A percentile compares a stretch with the other conserved stretches of the same genome.
Conservation (phyloP, 2,329 filamentous ascomycete genomes). For the Diaporthe citrichinensis region DNA sequence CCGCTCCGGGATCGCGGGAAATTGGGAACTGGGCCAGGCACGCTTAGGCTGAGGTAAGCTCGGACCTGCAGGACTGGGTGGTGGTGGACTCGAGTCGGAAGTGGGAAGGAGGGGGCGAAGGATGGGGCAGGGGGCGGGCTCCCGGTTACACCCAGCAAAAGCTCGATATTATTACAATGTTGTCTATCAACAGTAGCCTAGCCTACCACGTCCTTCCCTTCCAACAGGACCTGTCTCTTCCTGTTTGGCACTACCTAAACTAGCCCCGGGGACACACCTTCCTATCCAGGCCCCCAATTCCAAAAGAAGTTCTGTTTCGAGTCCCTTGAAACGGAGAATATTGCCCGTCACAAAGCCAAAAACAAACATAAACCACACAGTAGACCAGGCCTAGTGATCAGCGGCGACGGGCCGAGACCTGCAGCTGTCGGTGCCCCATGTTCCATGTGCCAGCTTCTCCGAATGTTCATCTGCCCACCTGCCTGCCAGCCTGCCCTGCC, state of each 20-base stretch:
- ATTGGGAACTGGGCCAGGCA: background rate
- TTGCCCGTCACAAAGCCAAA: background rate
- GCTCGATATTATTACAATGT: background rate
- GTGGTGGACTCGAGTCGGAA: background rate
- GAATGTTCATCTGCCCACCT: slow-evolving; percentile 16
- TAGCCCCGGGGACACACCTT: background rate
- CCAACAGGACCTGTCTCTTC: slow-evolving; percentile 9
- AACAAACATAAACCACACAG: background rate
- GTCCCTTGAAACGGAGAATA: slow-evolving; percentile 31
- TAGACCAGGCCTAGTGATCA: slow-evolving; percentile 14
- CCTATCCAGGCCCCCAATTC: background rate
- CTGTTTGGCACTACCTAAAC: background rate
- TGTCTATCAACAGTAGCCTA: background rate
- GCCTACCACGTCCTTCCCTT: slow-evolving; percentile 17
- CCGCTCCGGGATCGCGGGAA: slow-evolving; percentile 6
- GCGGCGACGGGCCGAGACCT: slow-evolving; percentile 29
- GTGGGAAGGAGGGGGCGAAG: background rate
- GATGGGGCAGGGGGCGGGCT: background rate
- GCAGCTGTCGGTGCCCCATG: slow-evolving; percentile 9
- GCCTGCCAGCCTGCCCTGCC: background rate
- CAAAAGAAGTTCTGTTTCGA: slow-evolving; percentile 14
- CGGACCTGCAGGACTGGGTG: background rate
- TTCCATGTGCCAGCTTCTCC: slow-evolving; percentile 13
- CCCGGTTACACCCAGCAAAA: background rate
- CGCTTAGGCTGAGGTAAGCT: slow-evolving; percentile 26